Evolutionary conservation across 1,284 basidiomycete genomes (phyloP).

Genomic region (Fomes fomentarius): DNA sequence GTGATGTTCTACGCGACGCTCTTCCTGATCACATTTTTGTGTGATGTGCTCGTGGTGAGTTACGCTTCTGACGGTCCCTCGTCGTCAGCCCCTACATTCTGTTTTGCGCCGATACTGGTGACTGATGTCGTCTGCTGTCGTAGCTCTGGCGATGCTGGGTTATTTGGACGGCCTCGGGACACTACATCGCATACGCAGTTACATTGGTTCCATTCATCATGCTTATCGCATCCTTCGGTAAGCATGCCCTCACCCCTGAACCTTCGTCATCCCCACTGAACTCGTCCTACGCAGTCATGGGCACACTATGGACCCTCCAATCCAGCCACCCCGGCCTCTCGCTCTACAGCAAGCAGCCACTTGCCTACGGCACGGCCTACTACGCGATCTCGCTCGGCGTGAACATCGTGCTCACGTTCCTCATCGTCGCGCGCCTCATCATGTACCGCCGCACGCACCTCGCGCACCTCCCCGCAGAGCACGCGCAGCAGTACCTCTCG

Average conservation of each 20-base stretch:
- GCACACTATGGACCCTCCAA: slow-evolving; percentile 44
- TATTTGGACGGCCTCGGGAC: slow-evolving; percentile 43
- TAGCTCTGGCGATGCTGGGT: slow-evolving; percentile 51
- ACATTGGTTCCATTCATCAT: slow-evolving; percentile 30
- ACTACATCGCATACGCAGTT: slow-evolving; percentile 34
- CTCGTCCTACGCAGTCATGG: slow-evolving; percentile 36
- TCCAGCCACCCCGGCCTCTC: slow-evolving; percentile 41
- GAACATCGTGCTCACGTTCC: slow-evolving; percentile 46
- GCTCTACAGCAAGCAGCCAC: slow-evolving; percentile 40
- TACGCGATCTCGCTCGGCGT: slow-evolving; percentile 45
- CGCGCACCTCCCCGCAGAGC: slow-evolving; percentile 33
- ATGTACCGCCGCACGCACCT: slow-evolving; percentile 37
- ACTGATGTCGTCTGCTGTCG: neutral
- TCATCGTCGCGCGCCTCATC: slow-evolving; percentile 42
- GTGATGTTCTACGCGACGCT: slow-evolving; percentile 43
- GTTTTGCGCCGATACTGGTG: no score
- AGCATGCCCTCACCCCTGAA: slow-evolving; percentile 6
- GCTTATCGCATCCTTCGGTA: slow-evolving; percentile 42
- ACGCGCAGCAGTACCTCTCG: slow-evolving; percentile 41
- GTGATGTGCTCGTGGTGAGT: slow-evolving; percentile 40
- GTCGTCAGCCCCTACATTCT: no score
- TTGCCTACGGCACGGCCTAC: slow-evolving; percentile 40
- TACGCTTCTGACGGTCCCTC: neutral
- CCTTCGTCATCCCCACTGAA: neutral
- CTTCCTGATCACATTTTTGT: slow-evolving; percentile 38